Evolutionary conservation across 176 grass and related monocot genomes (phyloP), one percentile per base, ranked within the genome.

Genomic region (Aegilops umbellulata): DNA sequence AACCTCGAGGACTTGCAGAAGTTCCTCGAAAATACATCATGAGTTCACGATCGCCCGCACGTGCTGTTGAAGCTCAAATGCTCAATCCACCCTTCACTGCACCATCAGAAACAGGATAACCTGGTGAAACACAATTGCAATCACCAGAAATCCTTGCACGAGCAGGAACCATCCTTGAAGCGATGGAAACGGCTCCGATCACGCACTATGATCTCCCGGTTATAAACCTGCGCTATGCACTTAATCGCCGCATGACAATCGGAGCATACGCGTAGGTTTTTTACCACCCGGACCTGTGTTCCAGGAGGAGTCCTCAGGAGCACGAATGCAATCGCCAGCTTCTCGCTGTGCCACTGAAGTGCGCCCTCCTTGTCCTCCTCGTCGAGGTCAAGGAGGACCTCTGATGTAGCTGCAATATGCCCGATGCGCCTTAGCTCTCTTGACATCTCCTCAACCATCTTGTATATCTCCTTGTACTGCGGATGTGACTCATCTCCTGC

Each of bases 61-160:
- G 19, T 74, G 71, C 6, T 67, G 13, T 5, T 22, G 66, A 80
- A 74, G 3, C 51, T 65, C 12, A 69, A 81, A 80, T 65, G 3
- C 51, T 65, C 12, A 69, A 81, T n/a, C 8, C 53, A 23, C 16
- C 58, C 19, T 42, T 67, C 19, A 16, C 7, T 74, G 55, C 5
- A 79, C 58, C 69, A 10, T 76, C 2, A 26, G 35, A 46, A 77
- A 51, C 30, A 61, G 42, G 55, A 86, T 72, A 78, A 16, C 11
- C 34, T 62, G 10, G 27, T 88, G 66, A 61, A 74, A 88, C 13
- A 41, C 35, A 65, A 58, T 36, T 75, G 11, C 27, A 65, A 69
- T 95, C 90, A 95, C 93, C 93, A 95, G 83, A 95, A 92, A 80
- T 92, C 90, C 6, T 88, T 92, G 77, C 93, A 92, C 1, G 87